phyloP scores from a whole-genome alignment of 352 stramenopile genomes.

The Peronosclerospora sorghi region DNA sequence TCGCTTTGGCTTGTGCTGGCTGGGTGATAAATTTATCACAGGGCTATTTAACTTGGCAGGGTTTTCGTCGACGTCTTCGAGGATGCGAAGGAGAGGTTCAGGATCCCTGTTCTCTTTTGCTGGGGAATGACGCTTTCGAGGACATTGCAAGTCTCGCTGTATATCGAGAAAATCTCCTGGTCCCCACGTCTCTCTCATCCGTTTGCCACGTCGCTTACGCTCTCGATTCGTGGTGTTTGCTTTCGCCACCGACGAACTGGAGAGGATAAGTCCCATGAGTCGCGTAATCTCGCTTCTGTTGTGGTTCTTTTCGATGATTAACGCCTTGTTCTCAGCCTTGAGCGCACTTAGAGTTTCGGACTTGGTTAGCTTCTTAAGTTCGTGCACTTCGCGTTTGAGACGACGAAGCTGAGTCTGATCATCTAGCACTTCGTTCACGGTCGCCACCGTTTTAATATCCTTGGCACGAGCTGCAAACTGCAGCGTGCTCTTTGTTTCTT shows the following conservation, averaged over 20 bases:
- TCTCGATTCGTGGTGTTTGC: constrained; percentile 9
- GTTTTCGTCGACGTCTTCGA: constrained; percentile 12
- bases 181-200: constrained; percentile 56
- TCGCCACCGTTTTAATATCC: constrained; percentile 7
- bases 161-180: constrained; percentile 45
- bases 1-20: constrained; percentile 1
- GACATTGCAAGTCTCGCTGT: constrained; percentile 9
- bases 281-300: no score
- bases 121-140: constrained; percentile 16
- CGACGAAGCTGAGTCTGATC: no score
- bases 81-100: constrained; percentile 16
- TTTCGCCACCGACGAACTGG: constrained; percentile 2
- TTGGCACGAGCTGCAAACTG: constrained; percentile 86
- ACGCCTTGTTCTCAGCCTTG: no score
- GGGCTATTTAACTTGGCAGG: background rate
- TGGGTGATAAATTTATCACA: background rate
- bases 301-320: no score
- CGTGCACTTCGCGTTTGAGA: background rate
- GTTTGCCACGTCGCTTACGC: constrained; percentile 9
- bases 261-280: no score
- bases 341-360: no score
- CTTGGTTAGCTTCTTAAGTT: constrained; percentile 7
- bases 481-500: constrained; percentile 85
- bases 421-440: constrained; percentile 10
- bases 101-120: constrained; percentile 45